Conservation (phyloP, 495 filamentous ascomycete genomes). For the Neurospora sp. region DNA sequence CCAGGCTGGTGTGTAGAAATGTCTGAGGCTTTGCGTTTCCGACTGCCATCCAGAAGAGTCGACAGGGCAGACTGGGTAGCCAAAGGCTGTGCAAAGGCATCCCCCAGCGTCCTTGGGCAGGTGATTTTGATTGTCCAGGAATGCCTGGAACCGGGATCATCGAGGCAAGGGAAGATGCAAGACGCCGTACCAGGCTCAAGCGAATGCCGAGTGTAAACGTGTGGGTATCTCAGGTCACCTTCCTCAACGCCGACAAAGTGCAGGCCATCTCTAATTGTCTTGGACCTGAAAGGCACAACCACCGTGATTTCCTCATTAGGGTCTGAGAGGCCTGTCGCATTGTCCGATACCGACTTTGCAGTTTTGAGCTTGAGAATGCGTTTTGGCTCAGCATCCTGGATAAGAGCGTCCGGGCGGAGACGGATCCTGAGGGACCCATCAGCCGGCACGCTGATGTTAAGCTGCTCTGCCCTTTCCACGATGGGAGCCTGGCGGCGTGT, state of each 20-base stretch:
- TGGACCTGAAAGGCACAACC: slow-evolving; percentile 65
- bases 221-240: slow-evolving; percentile 72
- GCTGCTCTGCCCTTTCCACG: slow-evolving; percentile 24
- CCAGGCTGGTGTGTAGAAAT: not conserved
- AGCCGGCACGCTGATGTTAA: slow-evolving; percentile 30
- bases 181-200: slow-evolving; percentile 67
- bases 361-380: slow-evolving; percentile 23
- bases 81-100: slow-evolving; percentile 50
- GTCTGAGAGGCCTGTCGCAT: slow-evolving; percentile 18
- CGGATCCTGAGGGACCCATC: slow-evolving; percentile 32
- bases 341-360: slow-evolving; percentile 19
- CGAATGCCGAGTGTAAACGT: slow-evolving; percentile 80
- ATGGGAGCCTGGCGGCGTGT: slow-evolving; percentile 32
- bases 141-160: slow-evolving; percentile 67
- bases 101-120: slow-evolving; percentile 73
- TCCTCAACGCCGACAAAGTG: slow-evolving; percentile 81
- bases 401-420: slow-evolving; percentile 23
- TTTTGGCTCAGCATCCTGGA: slow-evolving; percentile 22
- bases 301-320: slow-evolving; percentile 26
- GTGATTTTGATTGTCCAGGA: slow-evolving; percentile 83
- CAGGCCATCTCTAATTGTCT: slow-evolving; percentile 69
- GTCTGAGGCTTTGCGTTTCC: slow-evolving; percentile 21
- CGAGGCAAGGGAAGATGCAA: slow-evolving; percentile 84
- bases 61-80: slow-evolving; percentile 17
- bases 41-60: slow-evolving; percentile 6